A percentile compares a stretch with the other conserved stretches of the same genome.
phyloP scores from a whole-genome alignment of 2,329 filamentous ascomycete genomes.

The Fusarium graminum region DNA sequence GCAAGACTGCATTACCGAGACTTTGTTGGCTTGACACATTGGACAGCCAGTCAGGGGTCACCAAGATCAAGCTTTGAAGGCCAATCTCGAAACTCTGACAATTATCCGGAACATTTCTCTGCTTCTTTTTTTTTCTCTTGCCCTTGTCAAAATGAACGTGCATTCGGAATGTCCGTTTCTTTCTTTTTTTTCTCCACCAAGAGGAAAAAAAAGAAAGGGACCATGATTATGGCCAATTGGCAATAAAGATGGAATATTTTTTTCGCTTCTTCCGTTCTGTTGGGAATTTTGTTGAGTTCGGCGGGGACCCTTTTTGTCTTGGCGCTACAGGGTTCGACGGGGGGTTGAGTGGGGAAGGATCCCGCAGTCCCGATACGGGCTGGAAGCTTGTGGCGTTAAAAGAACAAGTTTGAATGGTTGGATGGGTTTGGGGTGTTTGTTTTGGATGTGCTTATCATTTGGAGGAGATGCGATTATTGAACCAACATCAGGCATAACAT shows the following conservation, averaged over 20 bases:
- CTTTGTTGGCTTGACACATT: conserved; percentile 7
- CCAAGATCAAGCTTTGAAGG: conserved; percentile 12
- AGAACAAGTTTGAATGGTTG: conserved; percentile 6
- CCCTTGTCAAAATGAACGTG: conserved; percentile 2
- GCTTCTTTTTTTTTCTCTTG: conserved; percentile 1
- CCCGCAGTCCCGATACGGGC: conserved; percentile 24
- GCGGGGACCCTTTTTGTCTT: conserved; percentile 46
- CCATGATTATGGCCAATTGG: conserved; percentile 18
- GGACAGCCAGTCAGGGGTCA: conserved; percentile 6
- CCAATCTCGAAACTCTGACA: not conserved
- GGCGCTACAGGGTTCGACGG: conserved; percentile 24
- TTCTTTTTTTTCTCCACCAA: not conserved
- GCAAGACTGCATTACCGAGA: conserved; percentile 13
- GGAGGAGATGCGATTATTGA: not conserved
- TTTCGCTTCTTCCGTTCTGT: conserved; percentile 50
- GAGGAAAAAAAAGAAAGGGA: not conserved
- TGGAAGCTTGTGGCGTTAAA: conserved; percentile 23
- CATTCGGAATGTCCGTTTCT: conserved; percentile 14
- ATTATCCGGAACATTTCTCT: conserved; percentile 17
- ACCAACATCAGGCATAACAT: not conserved
- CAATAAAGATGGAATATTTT: conserved; percentile 25
- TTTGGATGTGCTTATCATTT: conserved; percentile 19
- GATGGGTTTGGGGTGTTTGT: conserved; percentile 8
- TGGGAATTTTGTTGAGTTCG: conserved; percentile 56
- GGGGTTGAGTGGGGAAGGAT: conserved; percentile 36